phyloP scores from a whole-genome alignment of 2,329 filamentous ascomycete species.

The Amphichorda felina region DNA sequence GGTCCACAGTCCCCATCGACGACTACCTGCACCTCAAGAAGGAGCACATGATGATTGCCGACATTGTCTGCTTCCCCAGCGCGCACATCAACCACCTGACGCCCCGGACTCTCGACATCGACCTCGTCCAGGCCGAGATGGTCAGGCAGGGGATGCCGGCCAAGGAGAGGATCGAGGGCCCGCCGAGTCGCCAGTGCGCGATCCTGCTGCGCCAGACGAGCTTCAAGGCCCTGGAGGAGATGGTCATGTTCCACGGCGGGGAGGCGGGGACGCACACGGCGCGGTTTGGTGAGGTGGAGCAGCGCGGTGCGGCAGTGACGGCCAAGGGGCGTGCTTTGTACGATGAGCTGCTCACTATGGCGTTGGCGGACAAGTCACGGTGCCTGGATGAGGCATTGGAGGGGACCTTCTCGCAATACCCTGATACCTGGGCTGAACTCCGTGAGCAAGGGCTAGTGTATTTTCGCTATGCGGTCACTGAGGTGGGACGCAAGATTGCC shows the following conservation, averaged over 20 bases:
- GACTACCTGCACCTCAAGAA: slow-evolving; percentile 27
- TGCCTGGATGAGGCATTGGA: no score
- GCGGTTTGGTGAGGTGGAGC: slow-evolving; percentile 40
- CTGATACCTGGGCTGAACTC: no score
- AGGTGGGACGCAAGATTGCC: no score
- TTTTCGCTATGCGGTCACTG: no score
- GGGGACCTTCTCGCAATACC: no score
- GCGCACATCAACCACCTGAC: slow-evolving; percentile 43
- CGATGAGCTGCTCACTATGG: no score
- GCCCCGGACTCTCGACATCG: slow-evolving; percentile 36
- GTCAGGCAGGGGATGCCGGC: slow-evolving; percentile 21
- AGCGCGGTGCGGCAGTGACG: slow-evolving; percentile 37
- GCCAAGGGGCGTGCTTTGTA: slow-evolving; percentile 30
- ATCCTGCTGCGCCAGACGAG: slow-evolving; percentile 41
- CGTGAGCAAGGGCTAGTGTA: no score
- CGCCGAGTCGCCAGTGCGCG: slow-evolving; percentile 26
- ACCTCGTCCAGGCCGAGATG: slow-evolving; percentile 30
- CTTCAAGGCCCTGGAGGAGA: slow-evolving; percentile 37
- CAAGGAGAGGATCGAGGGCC: slow-evolving; percentile 39
- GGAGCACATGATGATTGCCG: slow-evolving; percentile 34
- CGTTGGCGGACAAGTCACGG: no score
- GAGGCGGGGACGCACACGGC: slow-evolving; percentile 29
- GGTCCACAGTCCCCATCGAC: slow-evolving; percentile 22
- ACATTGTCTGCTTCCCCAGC: slow-evolving; percentile 27
- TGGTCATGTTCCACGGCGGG: slow-evolving; percentile 13